Evolutionary conservation across 768 basidiomycete genomes (phyloP).

Genomic region (Suillus luteus): DNA sequence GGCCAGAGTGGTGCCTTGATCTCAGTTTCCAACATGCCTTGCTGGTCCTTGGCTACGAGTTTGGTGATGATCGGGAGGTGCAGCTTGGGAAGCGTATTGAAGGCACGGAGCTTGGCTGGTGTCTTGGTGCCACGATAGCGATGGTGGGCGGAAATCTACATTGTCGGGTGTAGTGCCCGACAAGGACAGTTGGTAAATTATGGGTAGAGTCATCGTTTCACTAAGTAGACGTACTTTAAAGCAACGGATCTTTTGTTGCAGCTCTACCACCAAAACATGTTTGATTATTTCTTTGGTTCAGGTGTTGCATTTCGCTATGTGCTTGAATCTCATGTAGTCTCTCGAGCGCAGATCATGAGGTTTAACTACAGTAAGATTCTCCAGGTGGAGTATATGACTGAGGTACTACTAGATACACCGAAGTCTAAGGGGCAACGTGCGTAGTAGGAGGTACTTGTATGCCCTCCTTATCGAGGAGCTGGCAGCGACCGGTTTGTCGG

Average conservation of each 20-base stretch:
- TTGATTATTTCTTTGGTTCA: neutral
- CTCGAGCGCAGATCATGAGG: neutral
- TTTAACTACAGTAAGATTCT: neutral
- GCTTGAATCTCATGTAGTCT: neutral
- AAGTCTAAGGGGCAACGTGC: neutral
- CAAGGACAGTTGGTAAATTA: neutral
- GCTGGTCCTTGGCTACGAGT: conserved; percentile 88
- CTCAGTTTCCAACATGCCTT: conserved; percentile 94
- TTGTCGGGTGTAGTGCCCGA: conserved; percentile 41
- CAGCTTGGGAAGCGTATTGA: conserved; percentile 83
- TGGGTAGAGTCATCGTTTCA: neutral
- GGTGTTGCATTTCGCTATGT: neutral
- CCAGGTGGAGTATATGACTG: neutral
- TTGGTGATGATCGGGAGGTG: conserved; percentile 66
- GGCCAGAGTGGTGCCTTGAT: conserved; percentile 96
- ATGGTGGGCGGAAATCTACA: conserved; percentile 65
- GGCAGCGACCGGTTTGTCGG: too few relatives aligned
- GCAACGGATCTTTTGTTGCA: neutral
- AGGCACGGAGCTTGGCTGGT: conserved; percentile 94
- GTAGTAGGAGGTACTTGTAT: neutral
- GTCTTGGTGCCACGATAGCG: conserved; percentile 80
- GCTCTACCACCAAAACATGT: neutral
- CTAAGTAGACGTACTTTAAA: neutral
- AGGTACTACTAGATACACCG: neutral
- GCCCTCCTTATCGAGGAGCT: too few relatives aligned